These are phyloP conservation scores for Thraustotheca clavata DNA, from an alignment of 352 stramenopile species.

Conservation along the genomic window DNA sequence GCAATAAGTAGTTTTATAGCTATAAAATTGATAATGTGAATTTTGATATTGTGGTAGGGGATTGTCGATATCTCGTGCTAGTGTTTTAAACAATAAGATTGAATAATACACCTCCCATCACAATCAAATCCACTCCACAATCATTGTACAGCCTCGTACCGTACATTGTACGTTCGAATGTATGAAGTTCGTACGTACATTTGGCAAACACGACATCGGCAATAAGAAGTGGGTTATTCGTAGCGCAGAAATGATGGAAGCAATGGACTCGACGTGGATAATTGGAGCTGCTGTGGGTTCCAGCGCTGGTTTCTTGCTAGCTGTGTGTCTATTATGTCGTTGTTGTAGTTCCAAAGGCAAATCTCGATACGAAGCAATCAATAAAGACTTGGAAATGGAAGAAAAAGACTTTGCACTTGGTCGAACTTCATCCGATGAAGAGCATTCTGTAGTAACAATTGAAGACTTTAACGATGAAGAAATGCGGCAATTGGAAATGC, in stretches of 20 bases:
- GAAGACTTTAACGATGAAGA: constrained; percentile 19
- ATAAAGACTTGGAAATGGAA: constrained; percentile 14
- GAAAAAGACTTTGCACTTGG: constrained; percentile 12
- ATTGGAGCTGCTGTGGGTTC: neutral
- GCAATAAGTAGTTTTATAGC: too few species aligned
- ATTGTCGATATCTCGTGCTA: too few species aligned
- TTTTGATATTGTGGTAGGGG: too few species aligned
- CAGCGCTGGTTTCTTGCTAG: neutral
- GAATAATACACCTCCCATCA: too few species aligned
- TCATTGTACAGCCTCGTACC: too few species aligned
- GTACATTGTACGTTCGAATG: too few species aligned
- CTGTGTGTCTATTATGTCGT: neutral
- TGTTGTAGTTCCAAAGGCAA: neutral
- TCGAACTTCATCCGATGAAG: neutral
- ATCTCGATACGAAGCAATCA: constrained; percentile 22
- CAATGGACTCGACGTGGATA: neutral
- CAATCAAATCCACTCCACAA: too few species aligned
- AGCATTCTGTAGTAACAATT: neutral
- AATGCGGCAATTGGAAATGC: constrained; percentile 15
- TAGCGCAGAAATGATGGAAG: neutral
- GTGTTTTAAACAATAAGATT: too few species aligned
- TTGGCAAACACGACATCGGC: too few species aligned
- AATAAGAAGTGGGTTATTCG: too few species aligned
- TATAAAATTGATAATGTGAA: too few species aligned
- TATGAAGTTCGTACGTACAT: too few species aligned